These are phyloP conservation scores for Pyrus pyrifolia DNA, from an alignment of 306 rosid genomes.

Conservation along the genomic window DNA sequence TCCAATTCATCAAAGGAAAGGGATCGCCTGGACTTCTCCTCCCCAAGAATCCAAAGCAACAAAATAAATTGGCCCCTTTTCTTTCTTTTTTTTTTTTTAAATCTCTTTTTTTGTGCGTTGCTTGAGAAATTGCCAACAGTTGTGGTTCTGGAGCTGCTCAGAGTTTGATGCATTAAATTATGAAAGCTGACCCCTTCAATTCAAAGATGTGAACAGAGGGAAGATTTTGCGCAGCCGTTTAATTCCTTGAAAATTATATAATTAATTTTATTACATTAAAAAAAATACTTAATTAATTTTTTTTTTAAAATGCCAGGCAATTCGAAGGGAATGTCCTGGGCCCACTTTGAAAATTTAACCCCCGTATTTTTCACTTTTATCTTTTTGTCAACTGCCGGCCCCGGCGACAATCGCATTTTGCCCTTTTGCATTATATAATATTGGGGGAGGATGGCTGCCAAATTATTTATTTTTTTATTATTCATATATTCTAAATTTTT, in stretches of 20 bases:
- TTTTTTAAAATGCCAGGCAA: not conserved
- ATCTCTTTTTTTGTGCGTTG: not conserved
- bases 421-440: too few species aligned
- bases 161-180: slow-evolving; percentile 43
- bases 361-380: not conserved
- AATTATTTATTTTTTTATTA: too few species aligned
- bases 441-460: too few species aligned
- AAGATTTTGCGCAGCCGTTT: slow-evolving; percentile 3
- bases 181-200: slow-evolving; percentile 28
- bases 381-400: slow-evolving; percentile 10
- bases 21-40: slow-evolving; percentile 32
- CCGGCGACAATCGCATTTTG: not conserved
- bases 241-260: too few species aligned
- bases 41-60: slow-evolving; percentile 69
- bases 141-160: not conserved
- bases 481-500: too few species aligned
- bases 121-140: slow-evolving; percentile 16
- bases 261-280: too few species aligned
- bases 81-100: slow-evolving; percentile 16
- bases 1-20: slow-evolving; percentile 34
- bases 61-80: slow-evolving; percentile 4
- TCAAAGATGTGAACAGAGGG: slow-evolving; percentile 27
- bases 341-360: slow-evolving; percentile 15
- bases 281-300: not conserved
- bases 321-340: slow-evolving; percentile 10